Evolutionary conservation across 2,329 filamentous ascomycete genomes (phyloP).

Genomic region (Elsinoe batatas): DNA sequence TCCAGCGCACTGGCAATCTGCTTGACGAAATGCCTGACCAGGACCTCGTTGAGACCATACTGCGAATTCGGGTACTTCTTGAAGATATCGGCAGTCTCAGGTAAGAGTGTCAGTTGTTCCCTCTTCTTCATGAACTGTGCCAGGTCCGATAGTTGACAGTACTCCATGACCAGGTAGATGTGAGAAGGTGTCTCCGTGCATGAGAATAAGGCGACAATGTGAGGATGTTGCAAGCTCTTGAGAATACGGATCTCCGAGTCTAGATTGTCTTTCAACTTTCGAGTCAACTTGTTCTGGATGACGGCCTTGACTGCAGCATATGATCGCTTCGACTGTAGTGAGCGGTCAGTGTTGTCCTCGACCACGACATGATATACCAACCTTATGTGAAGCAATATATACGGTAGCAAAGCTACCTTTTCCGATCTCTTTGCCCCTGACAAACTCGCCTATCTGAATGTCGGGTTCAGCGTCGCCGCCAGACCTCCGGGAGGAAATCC

Average conservation of each 20-base stretch:
- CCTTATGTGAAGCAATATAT: conserved; percentile 43
- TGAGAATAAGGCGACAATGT: conserved; percentile 93
- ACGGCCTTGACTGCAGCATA: conserved; percentile 96
- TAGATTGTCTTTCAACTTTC: conserved; percentile 92
- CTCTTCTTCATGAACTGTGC: conserved; percentile 95
- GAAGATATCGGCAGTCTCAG: conserved; percentile 80
- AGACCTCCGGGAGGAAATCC: conserved; percentile 9
- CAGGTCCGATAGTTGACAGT: conserved; percentile 88
- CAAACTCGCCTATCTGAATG: conserved; percentile 61
- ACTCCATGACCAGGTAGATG: conserved; percentile 98
- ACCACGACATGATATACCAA: conserved; percentile 15
- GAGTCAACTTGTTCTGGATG: conserved; percentile 79
- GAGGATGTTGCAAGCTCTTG: conserved; percentile 84
- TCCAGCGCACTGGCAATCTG: conserved; percentile 86
- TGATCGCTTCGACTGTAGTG: conserved; percentile 46
- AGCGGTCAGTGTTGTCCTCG: not conserved
- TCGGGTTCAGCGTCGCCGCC: conserved; percentile 23
- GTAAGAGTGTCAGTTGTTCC: conserved; percentile 66
- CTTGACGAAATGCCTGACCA: conserved; percentile 91
- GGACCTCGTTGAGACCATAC: conserved; percentile 90
- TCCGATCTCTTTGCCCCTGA: conserved; percentile 79
- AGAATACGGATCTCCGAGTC: conserved; percentile 93
- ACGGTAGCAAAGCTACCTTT: conserved; percentile 97
- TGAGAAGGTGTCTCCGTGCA: conserved; percentile 78
- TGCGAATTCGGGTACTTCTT: conserved; percentile 80